Evolutionary conservation across 495 filamentous ascomycete species (phyloP).

Genomic region (Lichina pygmaea): DNA sequence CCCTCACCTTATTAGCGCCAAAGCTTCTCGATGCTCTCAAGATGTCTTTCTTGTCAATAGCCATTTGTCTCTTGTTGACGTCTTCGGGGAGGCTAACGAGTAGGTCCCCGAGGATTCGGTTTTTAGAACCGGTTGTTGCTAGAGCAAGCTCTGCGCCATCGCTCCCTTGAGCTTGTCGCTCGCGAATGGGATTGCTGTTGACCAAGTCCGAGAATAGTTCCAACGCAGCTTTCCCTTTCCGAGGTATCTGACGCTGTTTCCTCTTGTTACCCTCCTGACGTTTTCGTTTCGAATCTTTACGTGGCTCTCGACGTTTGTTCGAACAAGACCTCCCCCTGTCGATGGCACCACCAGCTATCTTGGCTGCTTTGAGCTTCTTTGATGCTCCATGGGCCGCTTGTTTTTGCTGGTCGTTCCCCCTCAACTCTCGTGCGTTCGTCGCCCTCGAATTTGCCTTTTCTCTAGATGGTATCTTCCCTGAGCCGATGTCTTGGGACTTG

Average conservation of each 20-base stretch:
- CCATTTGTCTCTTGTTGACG: not conserved
- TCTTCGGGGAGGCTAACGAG: constrained; percentile 1
- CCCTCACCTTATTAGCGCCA: constrained; percentile 1
- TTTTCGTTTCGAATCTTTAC: not conserved
- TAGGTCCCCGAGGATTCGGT: constrained; percentile 1
- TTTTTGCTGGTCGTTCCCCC: too few relatives aligned
- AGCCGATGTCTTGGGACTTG: too few relatives aligned
- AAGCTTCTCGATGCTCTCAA: constrained; percentile 2
- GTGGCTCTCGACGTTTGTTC: not conserved
- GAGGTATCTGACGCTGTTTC: not conserved
- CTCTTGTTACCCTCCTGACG: not conserved
- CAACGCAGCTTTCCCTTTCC: not conserved
- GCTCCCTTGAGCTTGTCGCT: not conserved
- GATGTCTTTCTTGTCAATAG: constrained; percentile 1
- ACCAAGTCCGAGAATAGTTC: not conserved
- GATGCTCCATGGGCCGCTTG: not conserved
- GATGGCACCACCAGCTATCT: not conserved
- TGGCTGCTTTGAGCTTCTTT: not conserved
- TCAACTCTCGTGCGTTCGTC: too few relatives aligned
- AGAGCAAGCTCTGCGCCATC: not conserved
- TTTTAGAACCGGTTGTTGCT: not conserved
- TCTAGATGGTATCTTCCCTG: too few relatives aligned
- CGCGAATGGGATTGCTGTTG: not conserved
- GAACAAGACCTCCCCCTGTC: not conserved
- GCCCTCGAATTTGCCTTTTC: too few relatives aligned